Conservation (phyloP, 129 eudicot genomes). For the Dittrichia graveolens region DNA sequence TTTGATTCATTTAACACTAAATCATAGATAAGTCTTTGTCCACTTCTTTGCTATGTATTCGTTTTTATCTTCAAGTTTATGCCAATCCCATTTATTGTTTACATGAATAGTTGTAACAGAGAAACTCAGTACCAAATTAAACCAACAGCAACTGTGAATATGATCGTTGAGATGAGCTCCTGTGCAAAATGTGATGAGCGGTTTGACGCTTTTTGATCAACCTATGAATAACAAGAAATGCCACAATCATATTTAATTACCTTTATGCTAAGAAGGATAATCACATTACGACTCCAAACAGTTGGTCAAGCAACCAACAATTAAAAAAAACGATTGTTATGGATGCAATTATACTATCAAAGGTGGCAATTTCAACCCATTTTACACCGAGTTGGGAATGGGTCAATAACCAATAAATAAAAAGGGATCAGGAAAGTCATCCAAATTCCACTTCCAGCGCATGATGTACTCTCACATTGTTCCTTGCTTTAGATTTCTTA, state of each 20-base stretch:
- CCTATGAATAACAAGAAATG: conserved; percentile 41
- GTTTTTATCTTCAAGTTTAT: not conserved
- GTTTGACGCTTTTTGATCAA: conserved; percentile 66
- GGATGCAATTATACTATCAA: too few species aligned
- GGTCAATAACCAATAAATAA: too few species aligned
- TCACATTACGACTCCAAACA: not conserved
- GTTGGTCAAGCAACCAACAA: not conserved
- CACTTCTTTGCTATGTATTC: conserved; percentile 1
- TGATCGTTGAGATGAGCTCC: conserved; percentile 79
- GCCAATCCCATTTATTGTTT: not conserved
- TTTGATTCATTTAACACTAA: too few species aligned
- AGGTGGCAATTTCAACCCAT: too few species aligned
- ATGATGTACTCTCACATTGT: too few species aligned
- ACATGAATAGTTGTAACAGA: conserved; percentile 8
- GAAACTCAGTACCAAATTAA: conserved; percentile 63
- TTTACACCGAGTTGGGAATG: too few species aligned
- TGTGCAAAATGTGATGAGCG: conserved; percentile 78
- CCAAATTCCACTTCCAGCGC: too few species aligned
- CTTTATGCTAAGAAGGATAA: not conserved
- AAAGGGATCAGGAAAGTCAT: too few species aligned
- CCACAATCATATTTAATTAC: not conserved
- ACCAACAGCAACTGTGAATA: conserved; percentile 79
- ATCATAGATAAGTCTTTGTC: not conserved
- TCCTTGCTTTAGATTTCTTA: too few species aligned
- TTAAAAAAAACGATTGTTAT: too few species aligned